Conservation (phyloP, 2,329 filamentous ascomycete species). For the Pseudonectria foliicola region DNA sequence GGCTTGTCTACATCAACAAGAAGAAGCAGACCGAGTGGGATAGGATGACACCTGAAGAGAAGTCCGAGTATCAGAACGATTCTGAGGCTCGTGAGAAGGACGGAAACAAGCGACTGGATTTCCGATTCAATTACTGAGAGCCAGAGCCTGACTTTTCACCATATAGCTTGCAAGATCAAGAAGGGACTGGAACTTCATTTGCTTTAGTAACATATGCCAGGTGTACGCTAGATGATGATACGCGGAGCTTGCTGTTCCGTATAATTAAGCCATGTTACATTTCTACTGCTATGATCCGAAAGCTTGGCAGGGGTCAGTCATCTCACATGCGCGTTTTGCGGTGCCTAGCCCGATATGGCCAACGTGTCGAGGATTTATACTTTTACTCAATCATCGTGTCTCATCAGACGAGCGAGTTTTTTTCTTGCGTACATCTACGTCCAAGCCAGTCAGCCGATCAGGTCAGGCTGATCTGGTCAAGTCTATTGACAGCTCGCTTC, state of each 20-base stretch:
- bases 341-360: no score
- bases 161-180: neutral
- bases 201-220: neutral
- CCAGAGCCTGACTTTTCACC: neutral
- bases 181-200: neutral
- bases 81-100: conserved; percentile 36
- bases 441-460: no score
- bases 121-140: conserved; percentile 40
- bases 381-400: no score
- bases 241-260: no score
- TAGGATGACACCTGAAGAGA: conserved; percentile 37
- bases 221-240: no score
- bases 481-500: neutral
- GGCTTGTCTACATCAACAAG: conserved; percentile 38
- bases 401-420: no score
- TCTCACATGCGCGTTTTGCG: no score
- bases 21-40: conserved; percentile 41
- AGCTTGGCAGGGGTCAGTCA: no score
- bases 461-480: conserved; percentile 1
- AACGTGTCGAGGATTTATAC: no score
- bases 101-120: conserved; percentile 44
- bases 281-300: no score
- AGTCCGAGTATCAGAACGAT: conserved; percentile 38
- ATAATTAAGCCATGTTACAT: no score
- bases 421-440: no score